Base-by-base conservation (phyloP, 1,139 yeast species). In the Lodderomyces elongisporus region DNA sequence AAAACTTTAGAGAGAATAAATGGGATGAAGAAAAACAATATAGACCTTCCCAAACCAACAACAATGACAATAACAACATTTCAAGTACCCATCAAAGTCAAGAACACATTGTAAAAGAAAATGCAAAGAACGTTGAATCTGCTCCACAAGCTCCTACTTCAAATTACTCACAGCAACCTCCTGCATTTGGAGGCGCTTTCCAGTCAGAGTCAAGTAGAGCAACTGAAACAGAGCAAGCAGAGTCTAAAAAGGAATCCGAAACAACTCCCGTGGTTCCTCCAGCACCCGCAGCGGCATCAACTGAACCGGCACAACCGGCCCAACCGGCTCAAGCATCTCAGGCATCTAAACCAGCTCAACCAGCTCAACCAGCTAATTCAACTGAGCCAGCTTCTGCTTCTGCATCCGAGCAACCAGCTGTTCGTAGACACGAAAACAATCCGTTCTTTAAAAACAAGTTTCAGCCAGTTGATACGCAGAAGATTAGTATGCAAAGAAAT, bases 401-500 rank as follows among this genome's bases (percentile, higher is more conserved):
- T 7, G n/a, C 4, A n/a, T n/a, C 17, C 25, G 22, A 20, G 9
- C 12, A 21, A 28, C 10, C 31, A 24, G 15, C 29, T 28, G 14
- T 9, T 31, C 29, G 24, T 9, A 31, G 33, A 31, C 33, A 31
- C 25, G 33, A 31, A 7, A 31, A 31, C 17, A 66, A 63, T 37
- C 72, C 57, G 16, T 79, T 77, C 52, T 77, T 78, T 57, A 75
- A 75, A 45, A 67, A 71, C 2, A 44, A 68, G 1, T 45, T 56
- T 2, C 44, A 60, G 3, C 48, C 54, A 3, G 56, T 74, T 40
- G 83, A 78, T 48, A 61, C 74, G 0, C 63, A 66, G 40, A 77
- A 77, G 40, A 74, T 79, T 5, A 79, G 74, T 33, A 77, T 74
- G 2, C 87, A 79, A 53, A 65, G 87, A 50, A 75, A 68, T 14